Percentiles rank a stretch among this genome's conserved stretches.
These are phyloP conservation scores for Candolleomyces aberdarensis DNA, from an alignment of 768 basidiomycete species.

Conservation along the genomic window DNA sequence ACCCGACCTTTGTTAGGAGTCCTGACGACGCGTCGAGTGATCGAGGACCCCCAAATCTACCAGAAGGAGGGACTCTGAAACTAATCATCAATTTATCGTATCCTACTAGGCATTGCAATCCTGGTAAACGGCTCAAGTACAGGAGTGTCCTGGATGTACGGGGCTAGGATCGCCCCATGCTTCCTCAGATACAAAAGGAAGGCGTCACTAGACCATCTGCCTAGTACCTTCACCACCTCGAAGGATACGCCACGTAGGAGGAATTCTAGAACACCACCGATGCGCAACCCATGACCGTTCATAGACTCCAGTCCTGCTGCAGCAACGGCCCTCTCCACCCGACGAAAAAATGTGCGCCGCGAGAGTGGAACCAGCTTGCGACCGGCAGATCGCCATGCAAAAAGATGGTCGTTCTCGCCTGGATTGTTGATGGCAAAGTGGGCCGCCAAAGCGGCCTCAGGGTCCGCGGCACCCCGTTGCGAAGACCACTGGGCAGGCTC, in stretches of 20 bases:
- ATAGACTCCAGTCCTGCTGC: slow-evolving; percentile 7
- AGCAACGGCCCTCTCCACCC: slow-evolving; percentile 11
- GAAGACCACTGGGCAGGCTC: slow-evolving; percentile 1
- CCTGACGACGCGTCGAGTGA: neutral
- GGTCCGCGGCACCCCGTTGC: slow-evolving; percentile 18
- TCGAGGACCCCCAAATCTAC: neutral
- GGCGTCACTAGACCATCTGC: slow-evolving; percentile 20
- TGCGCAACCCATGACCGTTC: slow-evolving; percentile 23
- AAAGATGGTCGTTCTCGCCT: slow-evolving; percentile 8
- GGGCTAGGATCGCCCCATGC: slow-evolving; percentile 13
- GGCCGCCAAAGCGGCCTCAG: slow-evolving; percentile 12
- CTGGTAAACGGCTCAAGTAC: neutral
- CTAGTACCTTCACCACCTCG: slow-evolving; percentile 30
- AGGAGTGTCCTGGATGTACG: slow-evolving; percentile 7
- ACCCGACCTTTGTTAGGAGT: neutral
- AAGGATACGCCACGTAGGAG: slow-evolving; percentile 30
- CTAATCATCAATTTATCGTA: neutral
- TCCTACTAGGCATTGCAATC: neutral
- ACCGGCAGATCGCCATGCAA: neutral
- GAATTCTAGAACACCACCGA: slow-evolving; percentile 29
- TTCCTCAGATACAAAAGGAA: slow-evolving; percentile 8
- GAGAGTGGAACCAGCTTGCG: slow-evolving; percentile 19
- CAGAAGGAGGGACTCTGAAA: neutral
- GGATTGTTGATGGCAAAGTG: slow-evolving; percentile 24
- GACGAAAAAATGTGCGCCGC: slow-evolving; percentile 15